These are phyloP conservation scores for Leishmania gerbilli DNA, from an alignment of 208 protist genomes.

Conservation along the genomic window DNA sequence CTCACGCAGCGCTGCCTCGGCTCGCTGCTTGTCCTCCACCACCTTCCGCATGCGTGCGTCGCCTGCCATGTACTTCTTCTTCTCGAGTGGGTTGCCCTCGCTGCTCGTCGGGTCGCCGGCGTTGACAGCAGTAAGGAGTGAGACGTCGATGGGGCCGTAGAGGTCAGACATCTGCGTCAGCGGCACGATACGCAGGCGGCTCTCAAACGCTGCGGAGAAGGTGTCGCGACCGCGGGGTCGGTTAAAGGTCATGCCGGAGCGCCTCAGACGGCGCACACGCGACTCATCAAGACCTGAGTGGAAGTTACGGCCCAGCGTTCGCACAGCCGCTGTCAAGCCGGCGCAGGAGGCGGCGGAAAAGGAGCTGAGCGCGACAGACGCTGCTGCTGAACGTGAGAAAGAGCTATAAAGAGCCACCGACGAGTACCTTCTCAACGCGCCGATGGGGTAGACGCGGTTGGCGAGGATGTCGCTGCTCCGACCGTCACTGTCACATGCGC, in stretches of 20 bases:
- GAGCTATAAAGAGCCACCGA: background rate
- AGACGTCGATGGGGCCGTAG: slow-evolving; percentile 32
- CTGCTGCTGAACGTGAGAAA: background rate
- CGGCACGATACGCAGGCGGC: slow-evolving; percentile 42
- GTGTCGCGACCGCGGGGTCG: slow-evolving; percentile 76
- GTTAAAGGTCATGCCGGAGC: slow-evolving; percentile 76
- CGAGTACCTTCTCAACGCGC: background rate
- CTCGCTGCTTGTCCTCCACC: slow-evolving; percentile 23
- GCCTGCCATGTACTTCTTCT: slow-evolving; percentile 36
- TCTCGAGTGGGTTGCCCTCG: slow-evolving; percentile 38
- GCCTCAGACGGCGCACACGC: slow-evolving; percentile 59
- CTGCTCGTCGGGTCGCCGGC: slow-evolving; percentile 39
- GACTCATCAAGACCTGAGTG: slow-evolving; percentile 75
- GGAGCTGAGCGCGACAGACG: background rate
- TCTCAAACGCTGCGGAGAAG: slow-evolving; percentile 76
- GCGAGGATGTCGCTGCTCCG: background rate
- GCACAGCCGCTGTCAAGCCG: background rate
- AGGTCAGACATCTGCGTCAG: slow-evolving; percentile 32
- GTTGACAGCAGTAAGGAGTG: slow-evolving; percentile 22
- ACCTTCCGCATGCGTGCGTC: slow-evolving; percentile 32
- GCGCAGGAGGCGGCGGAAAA: background rate
- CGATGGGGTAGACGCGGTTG: background rate
- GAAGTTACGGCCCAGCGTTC: slow-evolving; percentile 43
- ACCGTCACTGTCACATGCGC: background rate
- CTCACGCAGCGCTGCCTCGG: slow-evolving; percentile 26